Base-by-base conservation (phyloP, 352 stramenopile genomes). In the Phytopythium kandeliae region DNA sequence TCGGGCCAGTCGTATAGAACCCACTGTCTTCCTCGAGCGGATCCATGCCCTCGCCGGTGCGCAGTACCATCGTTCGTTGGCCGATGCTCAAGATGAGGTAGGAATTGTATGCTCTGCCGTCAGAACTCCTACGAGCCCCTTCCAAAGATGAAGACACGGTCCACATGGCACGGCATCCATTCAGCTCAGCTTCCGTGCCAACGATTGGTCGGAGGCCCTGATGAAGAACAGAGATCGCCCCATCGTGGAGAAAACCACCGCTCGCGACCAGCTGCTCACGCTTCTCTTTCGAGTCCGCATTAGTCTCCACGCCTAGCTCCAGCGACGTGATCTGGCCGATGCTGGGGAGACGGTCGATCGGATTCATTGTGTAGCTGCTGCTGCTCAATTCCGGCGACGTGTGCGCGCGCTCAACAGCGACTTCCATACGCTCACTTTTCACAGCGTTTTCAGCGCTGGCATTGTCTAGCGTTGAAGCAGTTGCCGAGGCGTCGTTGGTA, bases 311-410 rank as follows among this genome's bases (percentile, higher is more conserved):
- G 11, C 83, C 84, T 19, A 94, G 57, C 26, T 94, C 80, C 48
- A 92, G 86, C 16, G 80, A 87, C 1, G 84, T 91, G 50, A 94
- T 86, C 59, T 89, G 84, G 17, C 84, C 84, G 21, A 94, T 81
- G 37, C 76, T 75, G 7, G 80, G 69, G 8, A 94, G 55, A 9
- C 81, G 57, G 45, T 94, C 84, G 30, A 94, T 63, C 33, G 75
- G 71, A 6, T 65, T 59, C 2, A 94, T 46, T n/a, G 71, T 60
- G 41, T 88, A 91, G 11, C 65, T 52, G 31, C 19, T 31, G 46
- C 46, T 52, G 12, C 35, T 52, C 34, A 52, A 21, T 13, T 52
- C 31, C 7, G 46, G 31, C 1, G 46, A 13, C n/a, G 16, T 65
- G 21, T 62, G 66, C 2, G 31, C 16, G 10, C 13, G 11, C 10